Evolutionary conservation across 2,329 filamentous ascomycete genomes (phyloP), one percentile per base, ranked within the genome.

Genomic region (Aspergillus sp.): DNA sequence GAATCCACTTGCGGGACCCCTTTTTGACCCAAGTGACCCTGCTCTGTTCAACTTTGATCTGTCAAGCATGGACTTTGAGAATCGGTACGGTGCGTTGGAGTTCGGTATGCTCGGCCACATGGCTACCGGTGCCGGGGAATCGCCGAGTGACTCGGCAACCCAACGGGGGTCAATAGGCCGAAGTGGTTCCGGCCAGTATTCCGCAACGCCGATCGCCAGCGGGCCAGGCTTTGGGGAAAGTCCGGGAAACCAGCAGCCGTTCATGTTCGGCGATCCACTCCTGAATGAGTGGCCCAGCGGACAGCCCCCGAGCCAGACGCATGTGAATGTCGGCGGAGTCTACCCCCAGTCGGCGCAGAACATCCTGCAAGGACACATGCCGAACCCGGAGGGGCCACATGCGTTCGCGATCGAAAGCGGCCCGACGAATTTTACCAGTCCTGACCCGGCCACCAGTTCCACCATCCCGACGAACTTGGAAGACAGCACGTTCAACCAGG

Each of bases 101-200:
- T 95, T 96, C 57, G 83, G 86, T 33, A 95, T 96, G 75, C 74
- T 98, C 0, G 86, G 86, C 16, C 89, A 96, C 57, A 93, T 98
- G 83, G 86, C 85, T 38, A 86, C 83, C n/a, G 83, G 83, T 10
- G 82, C 84, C 10, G 82, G 78, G n/a, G 84, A 91, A 47, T 83
- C 81, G 5, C 75, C 81, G 4, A 76, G 77, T 34, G 84, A 91
- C 34, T 63, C 58, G 13, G 55, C 54, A 30, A 65, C 60, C n/a
- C 60, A 64, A 26, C 56, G 62, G 40, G 63, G 63, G n/a, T 67
- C 64, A 25, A 61, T 67, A 41, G 58, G 59, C 22, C 56, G 60
- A 34, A 64, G 58, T 43, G 55, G 57, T 37, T 62, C 60, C 13
- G 50, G 57, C 19, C 51, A 60, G 36, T 57, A 64, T 51, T 53